Conservation (phyloP, 2,329 filamentous ascomycete genomes). For the Dryadomyces quercus-mongolicae region DNA sequence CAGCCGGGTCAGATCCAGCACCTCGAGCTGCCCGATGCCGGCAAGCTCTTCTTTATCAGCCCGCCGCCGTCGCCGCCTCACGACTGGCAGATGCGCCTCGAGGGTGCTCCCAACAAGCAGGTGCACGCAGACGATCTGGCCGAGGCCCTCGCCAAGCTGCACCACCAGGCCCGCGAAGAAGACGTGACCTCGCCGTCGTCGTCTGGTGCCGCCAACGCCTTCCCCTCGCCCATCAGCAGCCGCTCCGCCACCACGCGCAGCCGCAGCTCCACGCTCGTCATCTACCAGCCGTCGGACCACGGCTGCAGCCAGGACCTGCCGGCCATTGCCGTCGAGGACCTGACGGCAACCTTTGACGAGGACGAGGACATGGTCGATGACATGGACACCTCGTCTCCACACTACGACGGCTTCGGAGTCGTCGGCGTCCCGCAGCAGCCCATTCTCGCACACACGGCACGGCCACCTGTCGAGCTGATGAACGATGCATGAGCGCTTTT, state of each 20-base stretch:
- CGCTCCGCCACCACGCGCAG: conserved; percentile 28
- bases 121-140: conserved; percentile 59
- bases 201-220: conserved; percentile 21
- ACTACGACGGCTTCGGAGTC: background rate
- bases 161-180: conserved; percentile 24
- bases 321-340: conserved; percentile 23
- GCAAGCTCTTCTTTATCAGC: conserved; percentile 63
- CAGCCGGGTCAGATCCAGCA: conserved; percentile 35
- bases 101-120: conserved; percentile 58
- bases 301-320: background rate
- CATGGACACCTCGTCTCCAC: conserved; percentile 30
- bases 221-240: conserved; percentile 15
- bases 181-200: conserved; percentile 24
- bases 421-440: conserved; percentile 21
- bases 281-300: conserved; percentile 50
- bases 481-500: conserved; percentile 20
- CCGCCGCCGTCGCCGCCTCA: conserved; percentile 56
- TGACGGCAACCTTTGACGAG: conserved; percentile 55
- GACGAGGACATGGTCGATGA: conserved; percentile 50
- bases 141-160: conserved; percentile 50
- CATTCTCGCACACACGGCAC: conserved; percentile 46
- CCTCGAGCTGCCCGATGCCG: conserved; percentile 54
- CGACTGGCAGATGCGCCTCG: conserved; percentile 55
- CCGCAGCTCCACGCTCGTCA: conserved; percentile 48
- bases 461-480: conserved; percentile 57